phyloP scores from a whole-genome alignment of 768 basidiomycete species.

The Heimioporus sp. region DNA sequence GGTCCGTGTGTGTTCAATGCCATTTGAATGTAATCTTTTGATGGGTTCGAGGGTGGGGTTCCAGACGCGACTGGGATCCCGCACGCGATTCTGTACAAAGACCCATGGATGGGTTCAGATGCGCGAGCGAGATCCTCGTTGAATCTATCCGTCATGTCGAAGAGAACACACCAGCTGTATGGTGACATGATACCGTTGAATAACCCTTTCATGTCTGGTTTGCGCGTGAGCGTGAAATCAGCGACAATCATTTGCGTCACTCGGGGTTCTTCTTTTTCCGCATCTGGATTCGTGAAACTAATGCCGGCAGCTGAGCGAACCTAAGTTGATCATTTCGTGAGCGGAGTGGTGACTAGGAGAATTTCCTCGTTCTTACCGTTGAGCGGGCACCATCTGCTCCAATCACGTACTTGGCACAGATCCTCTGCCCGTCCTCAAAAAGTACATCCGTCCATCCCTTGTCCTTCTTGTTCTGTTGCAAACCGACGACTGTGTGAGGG shows the following conservation, averaged over 20 bases:
- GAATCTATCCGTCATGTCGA: constrained; percentile 33
- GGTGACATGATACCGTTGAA: constrained; percentile 23
- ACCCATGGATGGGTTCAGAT: background rate
- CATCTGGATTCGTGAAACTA: constrained; percentile 41
- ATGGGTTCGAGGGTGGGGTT: constrained; percentile 32
- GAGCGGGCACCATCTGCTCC: constrained; percentile 50
- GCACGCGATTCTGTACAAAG: constrained; percentile 38
- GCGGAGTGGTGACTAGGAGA: background rate
- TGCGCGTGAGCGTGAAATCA: constrained; percentile 37
- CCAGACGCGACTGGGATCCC: constrained; percentile 35
- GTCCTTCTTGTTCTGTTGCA: constrained; percentile 30
- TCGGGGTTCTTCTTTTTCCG: constrained; percentile 13
- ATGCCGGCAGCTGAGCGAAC: constrained; percentile 33
- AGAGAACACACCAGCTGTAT: constrained; percentile 33
- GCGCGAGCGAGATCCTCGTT: constrained; percentile 12
- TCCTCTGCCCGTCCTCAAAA: constrained; percentile 41
- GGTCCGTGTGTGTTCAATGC: constrained; percentile 40
- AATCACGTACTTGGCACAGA: constrained; percentile 43
- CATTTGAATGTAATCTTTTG: constrained; percentile 40
- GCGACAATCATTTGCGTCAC: constrained; percentile 28
- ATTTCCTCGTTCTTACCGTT: constrained; percentile 28
- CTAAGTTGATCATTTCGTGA: constrained; percentile 21
- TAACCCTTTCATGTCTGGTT: background rate
- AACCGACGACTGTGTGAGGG: constrained; percentile 36
- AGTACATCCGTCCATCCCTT: constrained; percentile 34